These are phyloP conservation scores for Petrea volubilis DNA, from an alignment of 257 asterid genomes.

Conservation along the genomic window DNA sequence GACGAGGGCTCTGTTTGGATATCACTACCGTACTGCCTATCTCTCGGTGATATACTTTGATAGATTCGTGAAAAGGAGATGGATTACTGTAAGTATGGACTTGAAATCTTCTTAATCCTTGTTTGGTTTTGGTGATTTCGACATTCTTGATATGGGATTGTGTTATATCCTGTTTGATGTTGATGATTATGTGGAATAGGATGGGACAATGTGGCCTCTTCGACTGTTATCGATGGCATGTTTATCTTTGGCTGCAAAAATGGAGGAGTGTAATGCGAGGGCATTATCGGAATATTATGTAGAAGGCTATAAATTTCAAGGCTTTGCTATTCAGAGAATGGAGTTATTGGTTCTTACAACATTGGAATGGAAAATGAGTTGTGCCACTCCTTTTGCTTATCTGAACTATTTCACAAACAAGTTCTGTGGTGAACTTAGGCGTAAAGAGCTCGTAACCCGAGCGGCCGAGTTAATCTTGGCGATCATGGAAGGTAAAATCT, in stretches of 20 bases:
- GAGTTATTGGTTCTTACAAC: slow-evolving; percentile 37
- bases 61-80: slow-evolving; percentile 31
- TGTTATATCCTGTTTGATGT: neutral
- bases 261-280: slow-evolving; percentile 29
- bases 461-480: slow-evolving; percentile 33
- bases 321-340: slow-evolving; percentile 35
- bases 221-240: slow-evolving; percentile 34
- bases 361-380: slow-evolving; percentile 51
- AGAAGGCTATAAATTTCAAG: slow-evolving; percentile 31
- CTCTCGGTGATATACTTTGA: slow-evolving; percentile 46
- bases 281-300: slow-evolving; percentile 15
- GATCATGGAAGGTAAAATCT: slow-evolving; percentile 32
- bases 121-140: neutral
- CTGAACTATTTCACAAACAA: slow-evolving; percentile 36
- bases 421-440: slow-evolving; percentile 29
- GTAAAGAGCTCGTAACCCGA: slow-evolving; percentile 12
- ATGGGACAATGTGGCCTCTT: slow-evolving; percentile 21
- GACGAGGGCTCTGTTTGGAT: slow-evolving; percentile 44
- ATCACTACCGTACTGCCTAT: slow-evolving; percentile 44
- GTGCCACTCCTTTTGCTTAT: slow-evolving; percentile 43
- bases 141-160: neutral
- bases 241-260: slow-evolving; percentile 45
- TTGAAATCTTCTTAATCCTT: neutral
- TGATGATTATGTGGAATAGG: slow-evolving; percentile 24
- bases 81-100: slow-evolving; percentile 32